Base-by-base conservation (phyloP, 2,329 filamentous ascomycete genomes). In the Arthrobotrys iridis region DNA sequence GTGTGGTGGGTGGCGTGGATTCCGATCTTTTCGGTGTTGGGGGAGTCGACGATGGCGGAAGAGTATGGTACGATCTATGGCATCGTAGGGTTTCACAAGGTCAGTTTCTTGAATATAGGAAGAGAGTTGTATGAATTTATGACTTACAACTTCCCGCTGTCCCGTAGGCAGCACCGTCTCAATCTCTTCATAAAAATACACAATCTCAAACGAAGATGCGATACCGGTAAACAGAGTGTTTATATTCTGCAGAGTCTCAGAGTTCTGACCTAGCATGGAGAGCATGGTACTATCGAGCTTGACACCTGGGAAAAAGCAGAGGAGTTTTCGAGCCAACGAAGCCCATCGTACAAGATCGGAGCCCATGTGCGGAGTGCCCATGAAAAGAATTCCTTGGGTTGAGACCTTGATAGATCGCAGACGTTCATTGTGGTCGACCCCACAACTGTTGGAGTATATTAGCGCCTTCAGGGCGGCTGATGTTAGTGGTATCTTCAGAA, bases 281-380 rank as follows among this genome's bases (percentile, higher is more conserved):
- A 93, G 84, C 43, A 93, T 84, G 28, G 91, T 85, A 0, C 88
- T 85, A 76, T 92, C 90, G 0, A 87, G 86, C 64, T 91, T 88
- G 78, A 93, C 86, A 58, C 92, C 82, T 0, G 90, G 90, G 13
- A 92, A 85, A 0, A 87, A 86, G 62, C 87, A 86, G 58, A 88
- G 88, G 84, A 93, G 90, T 77, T 85, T 86, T 81, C 93, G 89
- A 33, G 93, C 82, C 64, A 90, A 83, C 8, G 86, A 82, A 0
- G 88, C 90, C 89, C 90, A 92, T 78, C 87, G 86, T 0, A 90
- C 90, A 1, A 89, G 82, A 77, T 89, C 88, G 1, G 90, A 88
- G 6, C 90, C 91, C 15, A 86, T 87, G 80, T 93, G 91, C 4
- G 91, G 91, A 11, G 91, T 93, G 11, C 91, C 91, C 26, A 93